phyloP scores from a whole-genome alignment of 306 rosid species.

The Cucurbita argyrosperma region DNA sequence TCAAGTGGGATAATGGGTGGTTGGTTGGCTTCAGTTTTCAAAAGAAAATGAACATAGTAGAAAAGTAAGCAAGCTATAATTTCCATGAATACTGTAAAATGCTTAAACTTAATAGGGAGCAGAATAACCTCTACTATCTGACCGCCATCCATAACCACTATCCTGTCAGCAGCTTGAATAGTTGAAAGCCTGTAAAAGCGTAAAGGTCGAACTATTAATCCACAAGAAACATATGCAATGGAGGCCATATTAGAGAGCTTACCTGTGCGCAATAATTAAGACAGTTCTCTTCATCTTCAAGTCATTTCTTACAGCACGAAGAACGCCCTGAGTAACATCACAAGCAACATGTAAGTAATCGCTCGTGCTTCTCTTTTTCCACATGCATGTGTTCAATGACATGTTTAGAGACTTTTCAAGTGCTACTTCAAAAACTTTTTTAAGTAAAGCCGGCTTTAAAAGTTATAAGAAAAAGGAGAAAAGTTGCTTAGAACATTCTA shows the following conservation, averaged over 20 bases:
- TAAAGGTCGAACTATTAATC: conserved; percentile 5
- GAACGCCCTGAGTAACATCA: conserved; percentile 58
- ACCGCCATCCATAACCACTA: conserved; percentile 84
- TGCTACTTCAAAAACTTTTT: no score
- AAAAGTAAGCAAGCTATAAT: not conserved
- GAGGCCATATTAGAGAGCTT: conserved; percentile 5
- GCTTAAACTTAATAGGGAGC: not conserved
- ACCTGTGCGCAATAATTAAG: conserved; percentile 91
- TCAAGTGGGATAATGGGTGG: not conserved
- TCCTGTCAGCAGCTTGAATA: conserved; percentile 87
- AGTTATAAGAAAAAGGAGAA: not conserved
- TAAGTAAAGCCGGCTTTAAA: no score
- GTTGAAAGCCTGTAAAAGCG: conserved; percentile 69
- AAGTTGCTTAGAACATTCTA: not conserved
- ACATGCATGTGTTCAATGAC: not conserved
- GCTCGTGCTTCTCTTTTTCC: not conserved
- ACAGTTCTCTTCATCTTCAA: conserved; percentile 47
- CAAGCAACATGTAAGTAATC: conserved; percentile 13
- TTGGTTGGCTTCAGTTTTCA: not conserved
- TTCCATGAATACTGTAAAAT: not conserved
- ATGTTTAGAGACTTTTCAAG: no score
- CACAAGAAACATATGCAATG: not conserved
- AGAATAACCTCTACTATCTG: conserved; percentile 65
- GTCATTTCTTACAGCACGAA: conserved; percentile 66
- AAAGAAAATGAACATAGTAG: not conserved